phyloP scores from a whole-genome alignment of 371 early-diverging fungal species.

The Funneliformis caledonium region DNA sequence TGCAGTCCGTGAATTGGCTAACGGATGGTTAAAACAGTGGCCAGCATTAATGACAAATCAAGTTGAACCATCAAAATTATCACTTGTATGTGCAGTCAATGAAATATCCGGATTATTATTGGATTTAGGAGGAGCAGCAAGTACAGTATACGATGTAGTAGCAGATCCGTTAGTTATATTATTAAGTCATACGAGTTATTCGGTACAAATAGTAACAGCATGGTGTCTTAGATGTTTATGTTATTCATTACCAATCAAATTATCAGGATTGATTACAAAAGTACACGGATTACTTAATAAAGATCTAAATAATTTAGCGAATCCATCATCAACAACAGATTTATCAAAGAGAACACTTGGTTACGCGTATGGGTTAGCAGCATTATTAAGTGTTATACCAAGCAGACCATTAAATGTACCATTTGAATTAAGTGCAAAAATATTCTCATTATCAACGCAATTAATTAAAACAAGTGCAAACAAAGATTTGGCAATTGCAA shows the following conservation, averaged over 20 bases:
- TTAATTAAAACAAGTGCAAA: conserved; percentile 65
- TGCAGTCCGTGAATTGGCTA: conserved; percentile 70
- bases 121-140: conserved; percentile 81
- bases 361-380: conserved; percentile 69
- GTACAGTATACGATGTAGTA: conserved; percentile 70
- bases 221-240: conserved; percentile 76
- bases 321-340: conserved; percentile 56
- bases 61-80: conserved; percentile 62
- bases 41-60: conserved; percentile 69
- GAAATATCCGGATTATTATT: conserved; percentile 73
- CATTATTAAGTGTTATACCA: conserved; percentile 75
- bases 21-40: conserved; percentile 72
- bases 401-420: conserved; percentile 72
- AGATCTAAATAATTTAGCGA: conserved; percentile 52
- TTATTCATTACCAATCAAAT: conserved; percentile 65
- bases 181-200: conserved; percentile 69
- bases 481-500: conserved; percentile 64
- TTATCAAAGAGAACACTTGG: conserved; percentile 63
- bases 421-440: conserved; percentile 73
- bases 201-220: conserved; percentile 78
- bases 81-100: conserved; percentile 70
- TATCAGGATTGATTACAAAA: conserved; percentile 65
- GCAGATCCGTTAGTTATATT: conserved; percentile 69
- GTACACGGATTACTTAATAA: conserved; percentile 65
- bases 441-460: conserved; percentile 78